Evolutionary conservation across 225 moss, liverwort and hornwort species (phyloP), one percentile per base, ranked within the genome.

Genomic region (Marchantia paleacea): DNA sequence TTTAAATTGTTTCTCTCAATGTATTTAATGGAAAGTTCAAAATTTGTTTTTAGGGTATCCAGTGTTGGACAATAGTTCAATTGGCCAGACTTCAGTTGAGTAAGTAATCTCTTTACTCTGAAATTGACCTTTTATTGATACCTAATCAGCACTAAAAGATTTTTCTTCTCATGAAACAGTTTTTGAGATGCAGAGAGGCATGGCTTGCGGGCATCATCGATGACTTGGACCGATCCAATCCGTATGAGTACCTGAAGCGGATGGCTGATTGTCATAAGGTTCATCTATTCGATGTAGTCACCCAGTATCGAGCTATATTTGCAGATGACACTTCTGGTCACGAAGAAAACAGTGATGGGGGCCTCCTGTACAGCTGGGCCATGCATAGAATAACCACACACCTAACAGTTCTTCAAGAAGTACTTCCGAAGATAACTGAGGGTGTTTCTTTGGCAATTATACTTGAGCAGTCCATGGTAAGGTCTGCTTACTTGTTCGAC

Each of bases 141-240:
- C 73, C 39, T 76, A n/a, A 66, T 66, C 49, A 79, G 78, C 69
- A 78, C 89, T 85, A 54, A 87, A 55, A 52, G 14, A 31, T 51
- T 49, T 87, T 12, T 78, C 67, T 80, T 83, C 84, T 75, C 80
- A 51, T 93, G 87, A 68, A 81, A 86, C 91, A 99, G 95, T 99
- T 99, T 89, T 88, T 99, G 86, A 94, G 93, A 83, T 99, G 97
- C 92, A 95, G 97, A 90, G 97, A 99, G 87, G 91, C 94, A 80
- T 99, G 97, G 97, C 88, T 99, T 77, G 90, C 82, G 80, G 95
- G 93, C 66, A 92, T 99, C 62, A 91, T 99, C 78, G 97, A 99
- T 84, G 97, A 99, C 82, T 87, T 99, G 83, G 97, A 95, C 76
- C 93, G 89, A 85, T 89, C 89, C 85, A 95, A 99, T 81, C 90